These are phyloP conservation scores for Lecanicillium sp. DNA, from an alignment of 2,329 filamentous ascomycete genomes.

Conservation along the genomic window DNA sequence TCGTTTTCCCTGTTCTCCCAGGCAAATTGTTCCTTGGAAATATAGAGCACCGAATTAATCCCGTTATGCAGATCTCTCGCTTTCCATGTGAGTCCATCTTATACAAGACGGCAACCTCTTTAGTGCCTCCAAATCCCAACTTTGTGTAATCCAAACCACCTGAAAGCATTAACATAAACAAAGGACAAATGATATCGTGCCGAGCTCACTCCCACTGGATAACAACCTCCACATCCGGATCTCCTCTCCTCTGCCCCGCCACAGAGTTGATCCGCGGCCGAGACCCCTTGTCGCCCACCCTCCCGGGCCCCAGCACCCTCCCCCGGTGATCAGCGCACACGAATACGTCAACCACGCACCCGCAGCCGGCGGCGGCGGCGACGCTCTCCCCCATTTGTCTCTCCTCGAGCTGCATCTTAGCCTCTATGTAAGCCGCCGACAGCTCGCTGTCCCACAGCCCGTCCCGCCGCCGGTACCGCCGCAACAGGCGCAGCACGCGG, in stretches of 20 bases:
- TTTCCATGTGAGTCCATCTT: too few relatives aligned
- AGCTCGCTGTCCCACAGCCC: conserved; percentile 6
- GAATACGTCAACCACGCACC: background rate
- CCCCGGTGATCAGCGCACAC: background rate
- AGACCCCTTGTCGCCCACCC: background rate
- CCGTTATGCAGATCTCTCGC: too few relatives aligned
- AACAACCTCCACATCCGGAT: background rate
- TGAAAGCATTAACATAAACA: too few relatives aligned
- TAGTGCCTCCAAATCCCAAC: too few relatives aligned
- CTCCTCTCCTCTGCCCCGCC: background rate
- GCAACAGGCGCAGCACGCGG: background rate
- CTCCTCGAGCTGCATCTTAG: background rate
- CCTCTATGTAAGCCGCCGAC: background rate
- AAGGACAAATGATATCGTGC: too few relatives aligned
- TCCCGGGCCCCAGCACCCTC: background rate
- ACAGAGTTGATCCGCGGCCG: background rate
- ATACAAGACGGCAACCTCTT: too few relatives aligned
- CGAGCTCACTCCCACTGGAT: background rate
- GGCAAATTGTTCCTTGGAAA: too few relatives aligned
- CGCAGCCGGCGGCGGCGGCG: background rate
- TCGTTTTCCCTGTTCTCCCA: too few relatives aligned
- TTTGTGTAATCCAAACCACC: too few relatives aligned
- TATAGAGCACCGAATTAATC: too few relatives aligned
- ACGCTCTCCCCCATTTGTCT: background rate
- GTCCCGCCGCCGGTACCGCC: background rate